Conservation (phyloP, 2,329 filamentous ascomycete genomes). For the Sporothrix inflata region DNA sequence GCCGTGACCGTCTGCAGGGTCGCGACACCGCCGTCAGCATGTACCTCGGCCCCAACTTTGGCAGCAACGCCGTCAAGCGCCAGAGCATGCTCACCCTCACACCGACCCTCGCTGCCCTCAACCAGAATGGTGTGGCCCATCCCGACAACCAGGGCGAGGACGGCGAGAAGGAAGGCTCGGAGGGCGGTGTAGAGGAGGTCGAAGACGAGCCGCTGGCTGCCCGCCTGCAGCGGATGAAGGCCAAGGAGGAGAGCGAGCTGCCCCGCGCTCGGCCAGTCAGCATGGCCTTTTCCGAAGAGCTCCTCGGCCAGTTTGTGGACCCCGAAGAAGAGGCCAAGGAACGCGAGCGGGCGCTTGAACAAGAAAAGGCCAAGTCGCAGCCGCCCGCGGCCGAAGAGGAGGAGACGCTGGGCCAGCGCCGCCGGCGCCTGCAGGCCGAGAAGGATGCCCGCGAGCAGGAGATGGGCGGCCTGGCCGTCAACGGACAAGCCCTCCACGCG, state of each 20-base stretch:
- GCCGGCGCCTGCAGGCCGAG: constrained; percentile 71
- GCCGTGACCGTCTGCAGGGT: constrained; percentile 75
- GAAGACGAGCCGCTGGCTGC: constrained; percentile 70
- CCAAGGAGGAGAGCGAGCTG: constrained; percentile 55
- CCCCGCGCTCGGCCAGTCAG: constrained; percentile 63
- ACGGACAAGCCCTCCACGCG: constrained; percentile 34
- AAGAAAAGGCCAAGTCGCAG: constrained; percentile 37
- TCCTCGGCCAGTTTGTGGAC: constrained; percentile 66
- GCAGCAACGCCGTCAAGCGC: constrained; percentile 42
- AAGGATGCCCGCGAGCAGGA: constrained; percentile 65
- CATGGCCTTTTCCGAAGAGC: constrained; percentile 68
- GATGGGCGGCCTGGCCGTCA: constrained; percentile 43
- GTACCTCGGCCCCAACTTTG: constrained; percentile 34
- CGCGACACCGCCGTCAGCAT: constrained; percentile 48
- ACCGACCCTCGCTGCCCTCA: constrained; percentile 33
- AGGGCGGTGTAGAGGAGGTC: constrained; percentile 52
- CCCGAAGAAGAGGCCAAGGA: constrained; percentile 47
- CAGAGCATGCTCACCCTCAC: constrained; percentile 51
- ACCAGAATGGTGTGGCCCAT: constrained; percentile 33
- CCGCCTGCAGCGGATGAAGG: constrained; percentile 66
- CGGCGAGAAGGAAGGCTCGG: constrained; percentile 38
- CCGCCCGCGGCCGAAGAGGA: constrained; percentile 55
- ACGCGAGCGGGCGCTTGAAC: constrained; percentile 40
- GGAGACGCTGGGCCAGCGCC: constrained; percentile 78
- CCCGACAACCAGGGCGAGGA: constrained; percentile 5